A percentile compares a stretch with the other conserved stretches of the same genome.
Conservation (phyloP, 2,329 filamentous ascomycete genomes). For the Camillea tinctor region DNA sequence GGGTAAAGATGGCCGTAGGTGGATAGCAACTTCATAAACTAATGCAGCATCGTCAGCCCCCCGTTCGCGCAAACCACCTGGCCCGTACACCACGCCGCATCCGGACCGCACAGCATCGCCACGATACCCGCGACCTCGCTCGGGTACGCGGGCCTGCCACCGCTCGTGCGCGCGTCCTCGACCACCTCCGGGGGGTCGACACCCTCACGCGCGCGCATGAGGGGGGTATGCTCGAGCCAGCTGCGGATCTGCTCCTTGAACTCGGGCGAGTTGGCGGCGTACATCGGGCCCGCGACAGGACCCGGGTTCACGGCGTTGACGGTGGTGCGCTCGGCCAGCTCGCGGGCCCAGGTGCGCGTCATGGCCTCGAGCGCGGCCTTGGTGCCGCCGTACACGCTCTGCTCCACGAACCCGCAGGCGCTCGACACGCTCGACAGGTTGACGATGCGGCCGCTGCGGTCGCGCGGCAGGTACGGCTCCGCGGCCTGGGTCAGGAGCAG, state of each 20-base stretch:
- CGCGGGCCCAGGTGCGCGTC: slow-evolving; percentile 58
- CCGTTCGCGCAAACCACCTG: slow-evolving; percentile 80
- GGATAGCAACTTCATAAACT: neutral
- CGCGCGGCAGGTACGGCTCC: slow-evolving; percentile 65
- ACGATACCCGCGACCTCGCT: slow-evolving; percentile 74
- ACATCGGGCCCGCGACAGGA: slow-evolving; percentile 54
- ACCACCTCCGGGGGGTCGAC: slow-evolving; percentile 64
- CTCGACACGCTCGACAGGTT: slow-evolving; percentile 56
- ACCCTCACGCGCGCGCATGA: slow-evolving; percentile 59
- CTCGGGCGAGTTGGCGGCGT: slow-evolving; percentile 41
- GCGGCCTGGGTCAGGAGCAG: slow-evolving; percentile 74
- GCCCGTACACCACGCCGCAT: slow-evolving; percentile 76
- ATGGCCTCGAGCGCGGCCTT: slow-evolving; percentile 60
- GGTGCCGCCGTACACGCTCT: slow-evolving; percentile 56
- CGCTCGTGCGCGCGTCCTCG: slow-evolving; percentile 52
- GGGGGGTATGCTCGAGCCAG: slow-evolving; percentile 54
- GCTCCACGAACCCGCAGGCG: slow-evolving; percentile 52
- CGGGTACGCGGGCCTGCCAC: slow-evolving; percentile 62
- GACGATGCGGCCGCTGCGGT: slow-evolving; percentile 60
- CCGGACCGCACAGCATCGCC: slow-evolving; percentile 70
- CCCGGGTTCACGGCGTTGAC: slow-evolving; percentile 60
- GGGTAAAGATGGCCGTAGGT: too few species aligned
- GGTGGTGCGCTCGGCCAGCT: slow-evolving; percentile 52
- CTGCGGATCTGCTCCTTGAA: slow-evolving; percentile 42
- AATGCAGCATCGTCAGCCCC: slow-evolving; percentile 40